Conservation (phyloP, 2,329 filamentous ascomycete genomes). For the Dichotomopilus funicola region DNA sequence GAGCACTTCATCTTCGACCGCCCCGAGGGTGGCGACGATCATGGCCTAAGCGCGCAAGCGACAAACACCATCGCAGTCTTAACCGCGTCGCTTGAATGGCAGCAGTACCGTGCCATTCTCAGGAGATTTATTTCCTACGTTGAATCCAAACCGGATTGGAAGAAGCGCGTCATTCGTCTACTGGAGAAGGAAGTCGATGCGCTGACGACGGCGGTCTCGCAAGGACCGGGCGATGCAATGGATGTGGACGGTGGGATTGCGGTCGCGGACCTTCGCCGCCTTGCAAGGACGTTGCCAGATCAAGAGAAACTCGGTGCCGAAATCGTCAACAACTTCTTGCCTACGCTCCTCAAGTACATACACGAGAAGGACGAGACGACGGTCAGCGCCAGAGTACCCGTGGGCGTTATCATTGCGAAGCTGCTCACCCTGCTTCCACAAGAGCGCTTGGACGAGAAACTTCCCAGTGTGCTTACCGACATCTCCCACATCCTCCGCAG, state of each 20-base stretch:
- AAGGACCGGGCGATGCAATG: constrained; percentile 34
- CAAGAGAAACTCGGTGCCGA: constrained; percentile 63
- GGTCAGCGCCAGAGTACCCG: constrained; percentile 85
- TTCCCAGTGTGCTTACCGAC: constrained; percentile 82
- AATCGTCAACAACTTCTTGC: constrained; percentile 67
- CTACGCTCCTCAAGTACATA: constrained; percentile 73
- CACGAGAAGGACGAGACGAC: constrained; percentile 93
- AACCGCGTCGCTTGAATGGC: constrained; percentile 76
- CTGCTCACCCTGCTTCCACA: constrained; percentile 73
- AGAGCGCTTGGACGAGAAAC: constrained; percentile 62
- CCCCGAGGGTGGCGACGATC: constrained; percentile 65
- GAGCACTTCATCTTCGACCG: constrained; percentile 92
- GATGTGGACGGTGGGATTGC: constrained; percentile 33
- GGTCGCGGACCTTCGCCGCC: constrained; percentile 31
- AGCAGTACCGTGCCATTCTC: constrained; percentile 78
- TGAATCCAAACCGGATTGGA: constrained; percentile 69
- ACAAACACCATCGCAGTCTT: constrained; percentile 73
- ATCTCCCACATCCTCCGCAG: constrained; percentile 90
- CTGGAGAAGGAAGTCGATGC: constrained; percentile 77
- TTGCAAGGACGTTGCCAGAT: constrained; percentile 61
- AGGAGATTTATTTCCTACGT: constrained; percentile 79
- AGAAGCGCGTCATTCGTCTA: constrained; percentile 79
- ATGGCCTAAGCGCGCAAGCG: constrained; percentile 80
- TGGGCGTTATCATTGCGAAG: constrained; percentile 84
- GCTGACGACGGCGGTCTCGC: constrained; percentile 49